A percentile compares a stretch with the other conserved stretches of the same genome.
Conservation (phyloP, 1,284 basidiomycete genomes). For the Ganoderma leucocontextum region DNA sequence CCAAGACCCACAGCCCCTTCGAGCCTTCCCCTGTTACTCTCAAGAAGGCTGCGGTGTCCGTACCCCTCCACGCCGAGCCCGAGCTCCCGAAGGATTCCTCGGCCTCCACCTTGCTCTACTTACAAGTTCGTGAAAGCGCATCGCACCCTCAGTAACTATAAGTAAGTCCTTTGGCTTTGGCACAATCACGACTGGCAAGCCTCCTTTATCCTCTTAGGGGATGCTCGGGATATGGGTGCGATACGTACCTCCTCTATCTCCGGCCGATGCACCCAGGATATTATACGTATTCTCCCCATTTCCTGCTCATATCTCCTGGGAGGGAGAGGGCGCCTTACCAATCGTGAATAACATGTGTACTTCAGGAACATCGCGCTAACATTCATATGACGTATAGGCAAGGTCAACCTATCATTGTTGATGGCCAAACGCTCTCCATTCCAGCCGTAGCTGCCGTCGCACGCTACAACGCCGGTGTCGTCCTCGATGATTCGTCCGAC, state of each 20-base stretch:
- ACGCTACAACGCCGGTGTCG: slow-evolving; percentile 63
- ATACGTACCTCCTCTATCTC: too few relatives aligned
- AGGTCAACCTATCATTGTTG: slow-evolving; percentile 68
- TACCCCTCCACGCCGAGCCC: slow-evolving; percentile 9
- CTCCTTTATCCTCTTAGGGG: too few relatives aligned
- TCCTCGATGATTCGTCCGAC: slow-evolving; percentile 57
- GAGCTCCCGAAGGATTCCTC: slow-evolving; percentile 18
- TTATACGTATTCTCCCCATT: too few relatives aligned
- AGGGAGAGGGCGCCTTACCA: too few relatives aligned
- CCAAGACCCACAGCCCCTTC: slow-evolving; percentile 28
- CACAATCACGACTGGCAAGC: too few relatives aligned
- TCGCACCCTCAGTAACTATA: slow-evolving; percentile 38
- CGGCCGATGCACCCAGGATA: too few relatives aligned
- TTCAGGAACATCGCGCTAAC: slow-evolving; percentile 3
- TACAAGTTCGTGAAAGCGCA: slow-evolving; percentile 41
- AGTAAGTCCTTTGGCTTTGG: slow-evolving; percentile 32
- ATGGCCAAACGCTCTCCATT: slow-evolving; percentile 77
- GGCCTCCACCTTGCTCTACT: slow-evolving; percentile 34
- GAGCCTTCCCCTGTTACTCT: slow-evolving; percentile 27
- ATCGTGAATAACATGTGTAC: too few relatives aligned
- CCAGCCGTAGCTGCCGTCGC: slow-evolving; percentile 78
- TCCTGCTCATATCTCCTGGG: too few relatives aligned
- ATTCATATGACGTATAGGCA: slow-evolving; percentile 47
- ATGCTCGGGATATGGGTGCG: too few relatives aligned
- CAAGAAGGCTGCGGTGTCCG: slow-evolving; percentile 25